Conservation (phyloP, 805 yeast genomes). For the Myxozyma lipomycoides region DNA sequence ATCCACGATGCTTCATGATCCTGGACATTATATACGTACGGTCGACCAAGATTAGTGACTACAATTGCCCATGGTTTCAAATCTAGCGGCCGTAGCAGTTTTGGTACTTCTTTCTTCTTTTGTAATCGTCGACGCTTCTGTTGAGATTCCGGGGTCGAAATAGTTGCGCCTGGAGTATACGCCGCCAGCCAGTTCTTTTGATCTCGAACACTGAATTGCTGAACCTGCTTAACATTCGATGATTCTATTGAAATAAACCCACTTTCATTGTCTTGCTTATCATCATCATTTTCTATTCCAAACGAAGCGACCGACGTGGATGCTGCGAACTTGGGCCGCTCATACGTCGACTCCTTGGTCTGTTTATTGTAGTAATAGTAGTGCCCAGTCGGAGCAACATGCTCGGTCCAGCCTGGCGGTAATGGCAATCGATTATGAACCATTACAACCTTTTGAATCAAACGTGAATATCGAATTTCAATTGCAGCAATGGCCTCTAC, state of each 20-base stretch:
- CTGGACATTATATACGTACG: conserved; percentile 40
- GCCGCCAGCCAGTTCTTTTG: conserved; percentile 1
- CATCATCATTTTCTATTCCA: too few relatives aligned
- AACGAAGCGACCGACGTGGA: neutral
- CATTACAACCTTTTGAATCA: too few relatives aligned
- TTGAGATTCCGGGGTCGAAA: neutral
- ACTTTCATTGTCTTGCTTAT: too few relatives aligned
- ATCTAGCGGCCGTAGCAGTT: conserved; percentile 9
- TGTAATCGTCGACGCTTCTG: conserved; percentile 4
- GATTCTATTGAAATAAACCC: too few relatives aligned
- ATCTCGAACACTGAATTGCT: neutral
- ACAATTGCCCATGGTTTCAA: conserved; percentile 44
- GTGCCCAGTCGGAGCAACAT: conserved; percentile 41
- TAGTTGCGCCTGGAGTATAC: conserved; percentile 3
- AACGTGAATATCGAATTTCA: too few relatives aligned
- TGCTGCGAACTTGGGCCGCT: conserved; percentile 33
- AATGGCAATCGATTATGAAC: conserved; percentile 11
- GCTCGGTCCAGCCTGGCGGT: conserved; percentile 41
- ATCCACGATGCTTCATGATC: conserved; percentile 39
- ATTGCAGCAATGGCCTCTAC: neutral
- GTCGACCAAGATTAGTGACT: conserved; percentile 42
- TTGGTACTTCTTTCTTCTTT: conserved; percentile 16
- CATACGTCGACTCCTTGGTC: conserved; percentile 42
- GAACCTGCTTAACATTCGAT: neutral
- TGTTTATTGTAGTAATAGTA: conserved; percentile 41